phyloP scores from a whole-genome alignment of 2,329 filamentous ascomycete species.

The Penicillium rolfsii region DNA sequence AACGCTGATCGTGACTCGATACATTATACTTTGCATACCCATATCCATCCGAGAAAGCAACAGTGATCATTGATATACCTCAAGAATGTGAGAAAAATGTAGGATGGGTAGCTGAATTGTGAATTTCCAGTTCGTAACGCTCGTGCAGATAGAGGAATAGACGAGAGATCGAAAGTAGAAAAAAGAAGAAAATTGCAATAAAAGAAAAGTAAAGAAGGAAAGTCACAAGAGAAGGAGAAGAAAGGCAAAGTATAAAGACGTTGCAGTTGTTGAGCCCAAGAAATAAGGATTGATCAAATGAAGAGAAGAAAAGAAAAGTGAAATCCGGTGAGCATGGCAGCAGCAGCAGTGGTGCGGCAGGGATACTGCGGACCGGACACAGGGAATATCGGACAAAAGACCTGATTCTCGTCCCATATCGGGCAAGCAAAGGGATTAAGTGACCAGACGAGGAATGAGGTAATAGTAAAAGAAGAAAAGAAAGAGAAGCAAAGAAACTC shows the following conservation, averaged over 20 bases:
- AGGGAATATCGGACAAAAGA: constrained; percentile 7
- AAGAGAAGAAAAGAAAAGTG: constrained; percentile 8
- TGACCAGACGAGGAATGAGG: constrained; percentile 32
- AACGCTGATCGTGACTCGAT: neutral
- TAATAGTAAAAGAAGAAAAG: constrained; percentile 37
- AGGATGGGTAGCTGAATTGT: constrained; percentile 3
- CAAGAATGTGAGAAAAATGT: neutral
- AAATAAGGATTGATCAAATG: constrained; percentile 7
- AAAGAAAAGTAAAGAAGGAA: constrained; percentile 9
- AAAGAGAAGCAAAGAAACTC: constrained; percentile 32
- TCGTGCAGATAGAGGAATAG: constrained; percentile 4
- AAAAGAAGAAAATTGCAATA: constrained; percentile 10
- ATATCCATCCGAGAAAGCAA: neutral
- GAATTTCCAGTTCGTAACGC: constrained; percentile 3
- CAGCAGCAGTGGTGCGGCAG: neutral
- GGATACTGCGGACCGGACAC: constrained; percentile 1
- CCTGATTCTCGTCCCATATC: constrained; percentile 13
- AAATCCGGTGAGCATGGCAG: constrained; percentile 5
- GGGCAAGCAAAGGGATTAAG: constrained; percentile 29
- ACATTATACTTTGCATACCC: neutral
- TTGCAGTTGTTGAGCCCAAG: neutral
- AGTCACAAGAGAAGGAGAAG: constrained; percentile 13
- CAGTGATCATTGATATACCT: neutral
- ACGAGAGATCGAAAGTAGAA: constrained; percentile 8
- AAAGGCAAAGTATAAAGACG: constrained; percentile 6